A percentile compares a stretch with the other conserved stretches of the same genome.
These are phyloP conservation scores for Penicillium vulpinum DNA, from an alignment of 2,329 filamentous ascomycete genomes.

Conservation along the genomic window DNA sequence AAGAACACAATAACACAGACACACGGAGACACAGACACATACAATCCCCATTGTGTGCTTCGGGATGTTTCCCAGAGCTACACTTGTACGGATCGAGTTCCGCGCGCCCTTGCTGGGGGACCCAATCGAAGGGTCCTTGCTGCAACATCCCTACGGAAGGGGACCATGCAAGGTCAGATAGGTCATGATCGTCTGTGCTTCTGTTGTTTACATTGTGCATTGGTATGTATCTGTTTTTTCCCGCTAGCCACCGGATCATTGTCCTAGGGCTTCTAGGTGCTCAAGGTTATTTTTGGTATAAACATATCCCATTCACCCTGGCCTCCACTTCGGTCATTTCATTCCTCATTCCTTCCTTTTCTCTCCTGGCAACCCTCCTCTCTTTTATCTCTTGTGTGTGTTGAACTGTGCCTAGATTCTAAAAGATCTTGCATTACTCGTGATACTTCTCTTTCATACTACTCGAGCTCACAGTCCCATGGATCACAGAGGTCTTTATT, in stretches of 20 bases:
- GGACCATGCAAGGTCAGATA: slow-evolving; percentile 43
- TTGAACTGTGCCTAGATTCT: slow-evolving; percentile 6
- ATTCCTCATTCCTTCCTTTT: slow-evolving; percentile 18
- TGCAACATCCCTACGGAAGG: slow-evolving; percentile 36
- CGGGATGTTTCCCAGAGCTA: slow-evolving; percentile 1
- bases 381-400: slow-evolving; percentile 10
- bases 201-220: slow-evolving; percentile 41
- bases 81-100: slow-evolving; percentile 21
- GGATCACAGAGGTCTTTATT: slow-evolving; percentile 37
- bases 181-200: slow-evolving; percentile 37
- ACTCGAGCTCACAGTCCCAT: slow-evolving; percentile 36
- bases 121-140: slow-evolving; percentile 31
- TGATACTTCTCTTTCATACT: slow-evolving; percentile 10
- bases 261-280: slow-evolving; percentile 4
- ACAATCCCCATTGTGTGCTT: background rate
- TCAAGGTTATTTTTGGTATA: slow-evolving; percentile 37
- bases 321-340: slow-evolving; percentile 6
- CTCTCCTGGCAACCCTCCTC: slow-evolving; percentile 9
- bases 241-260: slow-evolving; percentile 31
- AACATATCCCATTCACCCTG: slow-evolving; percentile 36
- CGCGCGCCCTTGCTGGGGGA: slow-evolving; percentile 32
- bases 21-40: background rate
- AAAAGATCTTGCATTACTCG: slow-evolving; percentile 12
- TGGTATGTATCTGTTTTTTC: slow-evolving; percentile 37
- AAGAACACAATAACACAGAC: background rate